phyloP scores from a whole-genome alignment of 169 alveolate species.

The Plasmodium yoelii region DNA sequence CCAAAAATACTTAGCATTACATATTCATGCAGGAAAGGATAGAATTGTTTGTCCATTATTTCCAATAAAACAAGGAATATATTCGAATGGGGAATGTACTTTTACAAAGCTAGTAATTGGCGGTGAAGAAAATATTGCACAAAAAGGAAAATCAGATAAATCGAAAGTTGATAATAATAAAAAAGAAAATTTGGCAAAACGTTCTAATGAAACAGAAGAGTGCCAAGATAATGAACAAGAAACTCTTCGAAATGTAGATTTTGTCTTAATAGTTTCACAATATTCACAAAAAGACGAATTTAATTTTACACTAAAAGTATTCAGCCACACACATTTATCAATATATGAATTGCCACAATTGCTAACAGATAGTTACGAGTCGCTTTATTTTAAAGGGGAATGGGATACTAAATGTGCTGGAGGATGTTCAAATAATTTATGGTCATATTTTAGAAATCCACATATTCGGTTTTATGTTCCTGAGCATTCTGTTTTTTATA shows the following conservation, averaged over 20 bases:
- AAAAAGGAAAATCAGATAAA: background rate
- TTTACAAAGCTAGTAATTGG: slow-evolving; percentile 81
- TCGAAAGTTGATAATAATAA: slow-evolving; percentile 31
- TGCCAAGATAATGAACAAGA: slow-evolving; percentile 55
- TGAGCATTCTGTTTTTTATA: slow-evolving; percentile 73
- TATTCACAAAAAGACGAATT: slow-evolving; percentile 81
- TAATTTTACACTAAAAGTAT: slow-evolving; percentile 79
- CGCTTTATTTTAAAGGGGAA: slow-evolving; percentile 76
- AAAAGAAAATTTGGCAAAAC: slow-evolving; percentile 8
- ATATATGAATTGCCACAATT: slow-evolving; percentile 79
- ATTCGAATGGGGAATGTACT: slow-evolving; percentile 88
- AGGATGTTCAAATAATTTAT: slow-evolving; percentile 85
- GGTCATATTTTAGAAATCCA: slow-evolving; percentile 86
- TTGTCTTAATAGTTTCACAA: slow-evolving; percentile 79
- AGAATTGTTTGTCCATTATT: slow-evolving; percentile 84
- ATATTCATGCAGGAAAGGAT: slow-evolving; percentile 79
- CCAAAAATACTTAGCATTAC: slow-evolving; percentile 85
- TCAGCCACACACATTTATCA: slow-evolving; percentile 74
- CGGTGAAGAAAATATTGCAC: slow-evolving; percentile 35
- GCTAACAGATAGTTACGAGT: slow-evolving; percentile 59
- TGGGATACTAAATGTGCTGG: slow-evolving; percentile 84
- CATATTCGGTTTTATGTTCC: slow-evolving; percentile 83
- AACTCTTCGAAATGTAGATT: slow-evolving; percentile 68
- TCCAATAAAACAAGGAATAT: slow-evolving; percentile 87
- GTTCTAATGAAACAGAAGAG: slow-evolving; percentile 7